Conservation (phyloP, 202 grass and related monocot genomes). For the Dendrocalamus latiflorus region DNA sequence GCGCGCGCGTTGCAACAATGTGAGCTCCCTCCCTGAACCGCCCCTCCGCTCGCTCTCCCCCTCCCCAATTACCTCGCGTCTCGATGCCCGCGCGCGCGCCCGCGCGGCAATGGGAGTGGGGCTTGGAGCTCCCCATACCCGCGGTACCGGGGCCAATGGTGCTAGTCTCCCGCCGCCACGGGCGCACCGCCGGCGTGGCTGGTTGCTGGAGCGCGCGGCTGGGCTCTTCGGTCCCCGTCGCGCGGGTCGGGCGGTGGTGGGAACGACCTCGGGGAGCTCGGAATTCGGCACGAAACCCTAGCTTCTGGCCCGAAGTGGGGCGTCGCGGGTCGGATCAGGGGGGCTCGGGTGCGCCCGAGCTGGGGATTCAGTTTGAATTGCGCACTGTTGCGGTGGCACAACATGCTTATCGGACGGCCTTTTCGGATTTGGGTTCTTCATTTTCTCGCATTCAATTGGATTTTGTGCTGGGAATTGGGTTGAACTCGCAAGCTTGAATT, state of each 20-base stretch:
- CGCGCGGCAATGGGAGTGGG: not conserved
- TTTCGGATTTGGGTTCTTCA: not conserved
- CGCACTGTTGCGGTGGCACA: not conserved
- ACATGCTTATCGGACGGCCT: not conserved
- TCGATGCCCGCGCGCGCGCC: not conserved
- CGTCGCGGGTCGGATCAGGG: not conserved
- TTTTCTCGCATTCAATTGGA: not conserved
- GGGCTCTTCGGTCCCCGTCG: not conserved
- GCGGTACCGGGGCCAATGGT: not conserved
- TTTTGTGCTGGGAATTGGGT: not conserved
- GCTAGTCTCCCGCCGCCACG: not conserved
- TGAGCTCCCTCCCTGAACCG: not conserved
- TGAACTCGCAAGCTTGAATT: not conserved
- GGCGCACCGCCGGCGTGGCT: not conserved
- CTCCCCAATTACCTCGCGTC: not conserved
- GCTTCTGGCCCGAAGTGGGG: not conserved
- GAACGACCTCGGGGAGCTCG: not conserved
- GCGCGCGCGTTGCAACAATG: not conserved
- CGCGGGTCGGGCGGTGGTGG: not conserved
- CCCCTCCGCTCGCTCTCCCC: not conserved
- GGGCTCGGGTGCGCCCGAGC: not conserved
- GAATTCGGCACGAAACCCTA: constrained; percentile 17
- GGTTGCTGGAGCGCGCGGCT: no score
- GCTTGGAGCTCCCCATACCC: not conserved
- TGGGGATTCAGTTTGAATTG: constrained; percentile 1